These are phyloP conservation scores for Tilletia caries DNA, from an alignment of 1,284 basidiomycete species.

Conservation along the genomic window DNA sequence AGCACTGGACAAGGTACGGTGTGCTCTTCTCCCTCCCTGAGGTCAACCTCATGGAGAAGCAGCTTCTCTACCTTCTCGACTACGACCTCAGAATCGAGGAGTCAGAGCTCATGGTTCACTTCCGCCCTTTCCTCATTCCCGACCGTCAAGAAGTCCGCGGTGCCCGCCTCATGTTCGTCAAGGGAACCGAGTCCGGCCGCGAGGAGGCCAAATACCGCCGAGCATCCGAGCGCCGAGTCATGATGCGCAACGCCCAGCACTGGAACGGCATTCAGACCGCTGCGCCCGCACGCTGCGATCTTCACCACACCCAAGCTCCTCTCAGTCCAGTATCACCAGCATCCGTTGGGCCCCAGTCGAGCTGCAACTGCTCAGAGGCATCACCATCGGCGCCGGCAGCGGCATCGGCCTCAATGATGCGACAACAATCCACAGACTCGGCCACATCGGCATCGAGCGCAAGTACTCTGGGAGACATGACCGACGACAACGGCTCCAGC, in stretches of 20 bases:
- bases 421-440: constrained; percentile 33
- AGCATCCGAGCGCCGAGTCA: constrained; percentile 46
- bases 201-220: constrained; percentile 50
- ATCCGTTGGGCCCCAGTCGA: too few species aligned
- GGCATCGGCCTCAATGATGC: constrained; percentile 31
- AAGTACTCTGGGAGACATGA: constrained; percentile 48
- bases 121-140: constrained; percentile 51
- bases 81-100: constrained; percentile 53
- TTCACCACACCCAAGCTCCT: constrained; percentile 19
- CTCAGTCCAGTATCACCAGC: constrained; percentile 14
- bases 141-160: constrained; percentile 43
- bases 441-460: constrained; percentile 30
- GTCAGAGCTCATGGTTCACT: constrained; percentile 51
- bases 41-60: constrained; percentile 94
- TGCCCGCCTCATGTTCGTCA: constrained; percentile 50
- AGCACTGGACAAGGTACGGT: constrained; percentile 70
- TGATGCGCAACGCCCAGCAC: constrained; percentile 40
- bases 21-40: constrained; percentile 64
- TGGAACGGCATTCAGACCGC: constrained; percentile 11
- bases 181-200: constrained; percentile 48
- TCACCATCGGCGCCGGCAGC: too few species aligned
- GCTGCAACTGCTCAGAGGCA: constrained; percentile 17
- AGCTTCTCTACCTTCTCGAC: constrained; percentile 57
- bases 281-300: not conserved
- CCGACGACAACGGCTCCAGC: constrained; percentile 51